Base-by-base conservation (phyloP, 805 yeast species). In the Teunomyces aglyptinius region DNA sequence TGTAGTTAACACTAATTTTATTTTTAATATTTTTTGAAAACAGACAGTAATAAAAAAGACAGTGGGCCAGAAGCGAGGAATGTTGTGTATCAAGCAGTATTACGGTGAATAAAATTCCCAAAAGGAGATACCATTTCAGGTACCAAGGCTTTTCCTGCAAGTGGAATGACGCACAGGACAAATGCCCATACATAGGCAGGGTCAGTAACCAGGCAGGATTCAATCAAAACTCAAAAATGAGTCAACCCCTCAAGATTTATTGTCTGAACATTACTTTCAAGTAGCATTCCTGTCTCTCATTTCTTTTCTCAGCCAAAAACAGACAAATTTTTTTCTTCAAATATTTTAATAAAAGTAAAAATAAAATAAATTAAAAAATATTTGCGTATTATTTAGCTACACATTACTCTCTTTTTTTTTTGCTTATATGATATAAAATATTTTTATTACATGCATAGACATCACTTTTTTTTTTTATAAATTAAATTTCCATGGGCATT, bases 1-100 rank as follows among this genome's bases (percentile, higher is more conserved):
- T 36, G 39, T 36, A 36, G 39, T 36, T 24, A 36, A 36, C 18
- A 22, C 39, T 36, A 36, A 36, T 20, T 36, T 36, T 36, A 36
- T 20, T 20, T 36, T 36, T 12, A 22, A 13, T 36, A 36, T 36
- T 36, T 35, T 36, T 36, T 36, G 38, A 34, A 15, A 7, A 34
- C 22, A 20, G n/a, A 34, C 22, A 34, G 38, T 6, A 34, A 34
- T 20, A 19, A 20, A 34, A 34, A 19, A 34, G 26, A 18, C 22
- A 12, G 22, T 18, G 38, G 38, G 24, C 38, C n/a, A 16, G 38
- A 34, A 34, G 38, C 24, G 38, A 34, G 38, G n/a, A 16, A 16
- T 16, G 38, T 19, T 11, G 33, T 31, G 18, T 31, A 24, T 24
- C 26, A 24, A 24, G 26, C 12, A 33, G 13, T 22, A 33, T n/a